Conservation (phyloP, 2,329 filamentous ascomycete species). For the Aspergillus texensis region DNA sequence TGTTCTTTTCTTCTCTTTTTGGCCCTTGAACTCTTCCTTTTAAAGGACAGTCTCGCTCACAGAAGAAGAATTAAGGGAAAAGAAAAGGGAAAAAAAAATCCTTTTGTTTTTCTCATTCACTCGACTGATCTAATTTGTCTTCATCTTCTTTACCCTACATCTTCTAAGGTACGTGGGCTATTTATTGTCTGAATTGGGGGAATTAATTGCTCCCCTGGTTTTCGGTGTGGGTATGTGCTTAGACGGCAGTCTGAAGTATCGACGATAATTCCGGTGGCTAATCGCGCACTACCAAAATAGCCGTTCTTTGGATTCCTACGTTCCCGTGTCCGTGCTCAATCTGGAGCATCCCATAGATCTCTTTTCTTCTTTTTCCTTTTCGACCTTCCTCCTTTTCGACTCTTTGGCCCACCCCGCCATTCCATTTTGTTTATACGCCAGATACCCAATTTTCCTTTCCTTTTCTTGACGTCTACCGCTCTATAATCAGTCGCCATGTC, state of each 20-base stretch:
- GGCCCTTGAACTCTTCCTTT: constrained; percentile 4
- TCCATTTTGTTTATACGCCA: constrained; percentile 1
- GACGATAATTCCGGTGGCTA: constrained; percentile 29
- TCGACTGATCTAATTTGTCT: background rate
- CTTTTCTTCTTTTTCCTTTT: constrained; percentile 16
- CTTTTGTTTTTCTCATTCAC: background rate
- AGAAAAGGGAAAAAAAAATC: background rate
- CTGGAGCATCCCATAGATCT: constrained; percentile 27
- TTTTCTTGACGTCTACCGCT: background rate
- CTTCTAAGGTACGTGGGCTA: constrained; percentile 18
- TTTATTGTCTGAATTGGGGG: background rate
- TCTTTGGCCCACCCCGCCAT: constrained; percentile 1
- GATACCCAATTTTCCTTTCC: constrained; percentile 6
- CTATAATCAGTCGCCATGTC: constrained; percentile 62
- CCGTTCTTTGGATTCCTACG: constrained; percentile 26
- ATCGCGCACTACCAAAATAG: constrained; percentile 29
- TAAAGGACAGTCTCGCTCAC: background rate
- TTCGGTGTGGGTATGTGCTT: constrained; percentile 22
- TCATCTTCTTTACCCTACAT: background rate
- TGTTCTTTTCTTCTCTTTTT: constrained; percentile 12
- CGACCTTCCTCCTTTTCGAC: constrained; percentile 9
- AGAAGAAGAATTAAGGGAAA: background rate
- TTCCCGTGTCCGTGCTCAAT: constrained; percentile 29
- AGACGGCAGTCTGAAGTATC: constrained; percentile 21
- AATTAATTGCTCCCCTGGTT: constrained; percentile 15